Base-by-base conservation (phyloP, 1,139 yeast genomes). In the Blastobotrys elegans region DNA sequence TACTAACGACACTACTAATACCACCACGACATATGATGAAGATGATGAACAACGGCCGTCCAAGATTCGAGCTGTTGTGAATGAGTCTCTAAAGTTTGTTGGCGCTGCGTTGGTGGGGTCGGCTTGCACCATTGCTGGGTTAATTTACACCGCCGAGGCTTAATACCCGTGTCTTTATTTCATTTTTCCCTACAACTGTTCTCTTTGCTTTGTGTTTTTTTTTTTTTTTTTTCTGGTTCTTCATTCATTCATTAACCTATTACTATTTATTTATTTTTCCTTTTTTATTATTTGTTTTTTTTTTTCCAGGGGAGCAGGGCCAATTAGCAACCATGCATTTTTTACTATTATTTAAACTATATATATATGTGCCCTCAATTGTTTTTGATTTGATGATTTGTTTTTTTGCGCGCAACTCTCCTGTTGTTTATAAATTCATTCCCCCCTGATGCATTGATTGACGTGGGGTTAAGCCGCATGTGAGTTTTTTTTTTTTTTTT, bases 91-190 rank as follows among this genome's bases (percentile, higher is more conserved):
- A 29, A 44, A 46, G 24, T 45, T 51, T 24, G 50, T 56, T 11
- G 48, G 52, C 11, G 58, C 56, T 10, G 57, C 57, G 6, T 47
- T 53, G 4, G 50, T 57, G n/a, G 62, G 63, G 18, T 49, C 59
- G 16, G 50, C 53, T 36, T 53, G 54, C 17, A 58, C 61, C 2
- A 42, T 58, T 42, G 55, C 57, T n/a, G 56, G 57, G 26, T 52
- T 58, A 35, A 52, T 58, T 37, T 54, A 52, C 22, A 53, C 56
- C 34, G 50, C 46, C 13, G 34, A 29, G 5, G n/a, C 16, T 11
- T 20, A 32, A 8, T 30, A 16, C 13, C n/a, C 11, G 11, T 20
- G 4, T 14, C 7, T 20, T 31, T 32, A 30, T 32, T 20, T n/a
- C 34, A 27, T 14, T 37, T 37, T 14, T 6, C 3, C 18, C 16